Conservation (phyloP, 805 yeast species). For the Metschnikowia shivogae region DNA sequence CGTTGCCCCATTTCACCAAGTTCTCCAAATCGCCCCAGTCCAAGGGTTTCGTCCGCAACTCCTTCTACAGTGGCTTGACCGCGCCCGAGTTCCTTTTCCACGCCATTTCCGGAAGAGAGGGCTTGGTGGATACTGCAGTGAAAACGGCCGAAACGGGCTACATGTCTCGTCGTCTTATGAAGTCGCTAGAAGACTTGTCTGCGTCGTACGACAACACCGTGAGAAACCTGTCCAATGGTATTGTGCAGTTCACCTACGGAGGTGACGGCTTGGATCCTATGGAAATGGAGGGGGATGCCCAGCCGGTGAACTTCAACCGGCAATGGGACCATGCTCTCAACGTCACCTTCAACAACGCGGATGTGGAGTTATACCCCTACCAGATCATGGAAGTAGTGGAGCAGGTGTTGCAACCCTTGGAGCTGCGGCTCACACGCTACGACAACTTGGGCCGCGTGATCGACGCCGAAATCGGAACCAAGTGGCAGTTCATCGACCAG, state of each 20-base stretch:
- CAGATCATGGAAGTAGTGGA: slow-evolving; percentile 58
- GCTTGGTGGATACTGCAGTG: slow-evolving; percentile 98
- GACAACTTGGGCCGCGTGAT: slow-evolving; percentile 68
- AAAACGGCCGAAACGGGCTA: slow-evolving; percentile 99
- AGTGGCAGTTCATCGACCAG: slow-evolving; percentile 72
- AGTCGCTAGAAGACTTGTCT: slow-evolving; percentile 92
- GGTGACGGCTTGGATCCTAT: slow-evolving; percentile 98
- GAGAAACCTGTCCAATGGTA: slow-evolving; percentile 91
- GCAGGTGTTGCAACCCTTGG: slow-evolving; percentile 56
- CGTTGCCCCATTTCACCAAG: slow-evolving; percentile 94
- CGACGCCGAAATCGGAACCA: slow-evolving; percentile 39
- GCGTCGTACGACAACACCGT: slow-evolving; percentile 92
- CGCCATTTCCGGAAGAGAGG: slow-evolving; percentile 99
- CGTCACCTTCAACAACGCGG: slow-evolving; percentile 58
- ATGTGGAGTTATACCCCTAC: slow-evolving; percentile 61
- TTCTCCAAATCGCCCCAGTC: slow-evolving; percentile 96
- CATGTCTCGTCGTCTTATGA: slow-evolving; percentile 97
- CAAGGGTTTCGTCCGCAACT: slow-evolving; percentile 96
- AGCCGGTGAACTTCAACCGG: slow-evolving; percentile 87
- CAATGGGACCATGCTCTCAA: slow-evolving; percentile 92
- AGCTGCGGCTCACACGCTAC: slow-evolving; percentile 53
- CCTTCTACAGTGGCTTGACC: slow-evolving; percentile 93
- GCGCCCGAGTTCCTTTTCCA: slow-evolving; percentile 99
- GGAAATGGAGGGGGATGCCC: slow-evolving; percentile 99
- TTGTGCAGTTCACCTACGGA: slow-evolving; percentile 96